Percentiles rank a stretch among this genome's conserved stretches.
Conservation (phyloP, 2,329 filamentous ascomycete species). For the Ascosphaera pollenicola region DNA sequence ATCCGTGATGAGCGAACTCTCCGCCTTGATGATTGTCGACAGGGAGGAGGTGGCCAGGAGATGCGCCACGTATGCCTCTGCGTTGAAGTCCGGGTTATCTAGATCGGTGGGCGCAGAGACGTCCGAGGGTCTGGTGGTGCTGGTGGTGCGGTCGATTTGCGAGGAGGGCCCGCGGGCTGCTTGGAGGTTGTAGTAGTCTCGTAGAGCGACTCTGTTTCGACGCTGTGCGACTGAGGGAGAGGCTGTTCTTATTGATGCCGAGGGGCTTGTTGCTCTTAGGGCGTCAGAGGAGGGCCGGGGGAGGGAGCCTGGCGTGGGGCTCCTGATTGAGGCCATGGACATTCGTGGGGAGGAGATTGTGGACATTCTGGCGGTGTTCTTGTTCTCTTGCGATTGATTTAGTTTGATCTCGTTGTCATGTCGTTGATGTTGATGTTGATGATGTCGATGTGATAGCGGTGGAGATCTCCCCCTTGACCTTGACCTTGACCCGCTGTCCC, state of each 20-base stretch:
- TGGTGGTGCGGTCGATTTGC: conserved; percentile 17
- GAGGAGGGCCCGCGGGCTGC: conserved; percentile 17
- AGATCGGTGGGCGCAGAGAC: conserved; percentile 32
- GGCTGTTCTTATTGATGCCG: conserved; percentile 15
- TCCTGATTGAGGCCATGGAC: conserved; percentile 33
- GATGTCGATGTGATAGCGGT: too few species aligned
- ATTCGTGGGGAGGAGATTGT: conserved; percentile 36
- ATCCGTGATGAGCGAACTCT: conserved; percentile 34
- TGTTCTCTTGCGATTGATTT: too few species aligned
- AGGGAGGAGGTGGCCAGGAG: conserved; percentile 20
- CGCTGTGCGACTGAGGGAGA: conserved; percentile 20
- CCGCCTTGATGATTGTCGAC: conserved; percentile 21
- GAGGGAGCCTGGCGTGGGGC: conserved; percentile 50
- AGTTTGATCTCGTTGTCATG: too few species aligned
- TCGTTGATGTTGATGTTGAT: too few species aligned
- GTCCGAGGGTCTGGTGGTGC: conserved; percentile 18
- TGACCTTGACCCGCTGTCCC: too few species aligned
- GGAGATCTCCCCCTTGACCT: too few species aligned
- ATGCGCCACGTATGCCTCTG: conserved; percentile 31
- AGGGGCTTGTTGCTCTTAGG: conserved; percentile 16
- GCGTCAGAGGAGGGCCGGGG: conserved; percentile 51
- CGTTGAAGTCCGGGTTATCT: conserved; percentile 50
- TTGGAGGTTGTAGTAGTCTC: conserved; percentile 85
- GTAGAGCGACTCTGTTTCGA: conserved; percentile 64
- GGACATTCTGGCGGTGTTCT: conserved; percentile 28